These are phyloP conservation scores for Mycena indigotica DNA, from an alignment of 768 basidiomycete genomes.

Conservation along the genomic window DNA sequence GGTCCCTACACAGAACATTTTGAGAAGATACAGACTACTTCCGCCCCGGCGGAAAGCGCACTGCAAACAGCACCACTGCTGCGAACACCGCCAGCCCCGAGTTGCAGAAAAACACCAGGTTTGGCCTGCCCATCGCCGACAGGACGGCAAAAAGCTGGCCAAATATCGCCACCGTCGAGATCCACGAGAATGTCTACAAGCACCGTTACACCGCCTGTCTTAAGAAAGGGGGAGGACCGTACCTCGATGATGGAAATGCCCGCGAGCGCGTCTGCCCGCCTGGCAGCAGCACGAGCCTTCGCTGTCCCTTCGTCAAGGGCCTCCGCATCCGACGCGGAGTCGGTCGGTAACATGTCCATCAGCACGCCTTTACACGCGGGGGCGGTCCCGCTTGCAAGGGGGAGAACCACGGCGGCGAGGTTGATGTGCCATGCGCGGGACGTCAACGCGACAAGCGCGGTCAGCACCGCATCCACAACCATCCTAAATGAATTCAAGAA, in stretches of 20 bases:
- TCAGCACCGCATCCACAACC: constrained; percentile 7
- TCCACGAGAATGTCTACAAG: constrained; percentile 17
- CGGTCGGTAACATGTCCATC: constrained; percentile 9
- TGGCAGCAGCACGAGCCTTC: background rate
- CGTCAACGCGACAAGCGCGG: constrained; percentile 4
- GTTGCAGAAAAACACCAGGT: constrained; percentile 19
- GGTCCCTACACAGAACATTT: too few species aligned
- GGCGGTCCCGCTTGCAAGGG: constrained; percentile 9
- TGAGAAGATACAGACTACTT: too few species aligned
- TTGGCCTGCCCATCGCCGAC: constrained; percentile 9
- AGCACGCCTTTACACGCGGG: constrained; percentile 15
- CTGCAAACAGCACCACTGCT: constrained; percentile 10
- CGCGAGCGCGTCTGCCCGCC: constrained; percentile 13
- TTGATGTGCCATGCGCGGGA: constrained; percentile 10
- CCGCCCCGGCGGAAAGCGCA: constrained; percentile 7
- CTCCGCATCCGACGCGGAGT: background rate
- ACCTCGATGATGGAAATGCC: constrained; percentile 19
- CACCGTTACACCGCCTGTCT: background rate
- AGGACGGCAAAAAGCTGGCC: constrained; percentile 17
- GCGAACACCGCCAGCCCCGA: constrained; percentile 12
- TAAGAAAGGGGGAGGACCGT: background rate
- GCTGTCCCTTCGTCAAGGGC: background rate
- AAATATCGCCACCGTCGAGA: constrained; percentile 15
- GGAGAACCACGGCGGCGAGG: constrained; percentile 7
- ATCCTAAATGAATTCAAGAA: background rate